Percentiles rank a stretch among this genome's conserved stretches.
Conservation (phyloP, 768 basidiomycete species). For the Leccinum ochraceum region DNA sequence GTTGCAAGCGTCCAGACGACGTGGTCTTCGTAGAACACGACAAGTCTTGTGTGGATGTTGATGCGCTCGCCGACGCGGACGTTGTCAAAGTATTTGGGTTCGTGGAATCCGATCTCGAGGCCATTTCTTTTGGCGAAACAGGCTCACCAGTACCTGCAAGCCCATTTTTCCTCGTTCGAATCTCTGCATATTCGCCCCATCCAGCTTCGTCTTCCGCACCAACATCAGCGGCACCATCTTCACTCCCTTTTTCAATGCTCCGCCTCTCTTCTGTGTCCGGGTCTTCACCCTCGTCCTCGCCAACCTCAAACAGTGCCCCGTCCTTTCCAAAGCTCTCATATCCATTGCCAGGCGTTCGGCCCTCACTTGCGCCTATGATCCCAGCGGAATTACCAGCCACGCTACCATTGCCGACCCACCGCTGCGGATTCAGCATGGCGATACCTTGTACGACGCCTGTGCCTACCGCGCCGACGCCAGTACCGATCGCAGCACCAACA, state of each 20-base stretch:
- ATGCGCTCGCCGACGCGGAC: neutral
- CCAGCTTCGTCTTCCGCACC: constrained; percentile 23
- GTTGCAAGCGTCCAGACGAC: constrained; percentile 9
- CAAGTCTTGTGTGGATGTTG: constrained; percentile 1
- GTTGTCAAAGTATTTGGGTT: neutral
- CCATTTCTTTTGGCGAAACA: neutral
- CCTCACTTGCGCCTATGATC: neutral
- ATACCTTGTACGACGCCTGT: constrained; percentile 81
- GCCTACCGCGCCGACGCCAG: constrained; percentile 56
- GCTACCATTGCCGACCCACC: constrained; percentile 61
- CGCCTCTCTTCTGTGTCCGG: constrained; percentile 22
- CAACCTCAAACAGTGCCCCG: constrained; percentile 53
- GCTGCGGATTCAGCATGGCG: constrained; percentile 85
- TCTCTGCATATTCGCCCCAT: constrained; percentile 25
- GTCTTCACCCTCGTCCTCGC: constrained; percentile 38
- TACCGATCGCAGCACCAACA: constrained; percentile 59
- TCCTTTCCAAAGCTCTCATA: constrained; percentile 30
- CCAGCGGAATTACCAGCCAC: neutral
- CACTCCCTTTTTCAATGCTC: neutral
- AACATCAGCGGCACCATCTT: neutral
- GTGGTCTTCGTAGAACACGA: neutral
- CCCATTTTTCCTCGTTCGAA: constrained; percentile 2
- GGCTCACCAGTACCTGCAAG: neutral
- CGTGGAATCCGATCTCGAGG: constrained; percentile 2
- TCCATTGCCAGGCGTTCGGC: constrained; percentile 6